These are phyloP conservation scores for Boehmeria nivea DNA, from an alignment of 306 rosid genomes.

Conservation along the genomic window DNA sequence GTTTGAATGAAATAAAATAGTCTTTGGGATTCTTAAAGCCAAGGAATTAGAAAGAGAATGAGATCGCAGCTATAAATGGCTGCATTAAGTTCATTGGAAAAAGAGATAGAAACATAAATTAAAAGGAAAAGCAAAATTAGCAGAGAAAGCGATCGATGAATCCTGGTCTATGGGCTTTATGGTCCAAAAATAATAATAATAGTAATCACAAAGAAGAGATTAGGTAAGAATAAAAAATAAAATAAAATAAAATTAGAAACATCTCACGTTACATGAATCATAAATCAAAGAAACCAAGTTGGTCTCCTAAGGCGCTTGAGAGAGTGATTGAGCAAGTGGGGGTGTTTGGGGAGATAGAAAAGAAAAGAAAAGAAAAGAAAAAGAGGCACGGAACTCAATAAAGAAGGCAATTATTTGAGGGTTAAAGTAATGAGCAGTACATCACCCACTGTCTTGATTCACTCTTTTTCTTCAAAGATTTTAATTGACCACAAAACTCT, in stretches of 20 bases:
- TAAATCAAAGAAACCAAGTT: background rate
- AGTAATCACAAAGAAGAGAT: constrained; percentile 1
- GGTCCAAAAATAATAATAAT: constrained; percentile 8
- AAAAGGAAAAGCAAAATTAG: background rate
- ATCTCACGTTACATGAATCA: constrained; percentile 3
- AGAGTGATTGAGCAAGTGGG: background rate
- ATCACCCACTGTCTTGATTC: background rate
- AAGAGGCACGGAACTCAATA: constrained; percentile 60
- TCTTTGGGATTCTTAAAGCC: no score
- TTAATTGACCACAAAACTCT: no score
- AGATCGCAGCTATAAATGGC: no score
- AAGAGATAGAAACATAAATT: background rate
- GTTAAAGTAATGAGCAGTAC: background rate
- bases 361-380: background rate
- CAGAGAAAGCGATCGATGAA: constrained; percentile 1
- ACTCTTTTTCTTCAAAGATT: background rate
- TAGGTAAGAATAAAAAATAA: background rate
- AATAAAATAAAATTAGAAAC: background rate
- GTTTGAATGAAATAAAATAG: no score
- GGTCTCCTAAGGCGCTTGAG: no score
- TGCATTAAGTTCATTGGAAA: no score
- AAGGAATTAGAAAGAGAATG: background rate
- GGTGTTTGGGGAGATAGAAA: background rate
- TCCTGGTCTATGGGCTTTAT: constrained; percentile 2
- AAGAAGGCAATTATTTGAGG: constrained; percentile 54